Base-by-base conservation (phyloP, 805 yeast species). In the Wickerhamomyces alni region DNA sequence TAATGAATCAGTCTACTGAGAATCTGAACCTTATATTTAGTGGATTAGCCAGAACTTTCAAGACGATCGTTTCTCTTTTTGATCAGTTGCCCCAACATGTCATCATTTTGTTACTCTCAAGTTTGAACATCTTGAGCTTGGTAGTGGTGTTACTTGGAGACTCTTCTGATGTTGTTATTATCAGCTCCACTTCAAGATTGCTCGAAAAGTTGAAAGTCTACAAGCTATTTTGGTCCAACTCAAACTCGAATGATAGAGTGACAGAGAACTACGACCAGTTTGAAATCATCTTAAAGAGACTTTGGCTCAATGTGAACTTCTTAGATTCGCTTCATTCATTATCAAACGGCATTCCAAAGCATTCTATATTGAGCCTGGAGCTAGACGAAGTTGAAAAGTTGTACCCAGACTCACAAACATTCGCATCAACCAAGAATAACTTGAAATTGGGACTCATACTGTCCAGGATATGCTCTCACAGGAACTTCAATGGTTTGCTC, bases 71-170 rank as follows among this genome's bases (percentile, higher is more conserved):
- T 3, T 18, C 8, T 5, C 38, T 36, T 21, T 51, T 32, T 42
- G 45, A 36, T 15, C 40, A 35, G 25, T 32, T 45, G 27, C 37
- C 34, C 16, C 44, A 39, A 35, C 51, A 17, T 43, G 43, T 24
- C 32, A 44, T 40, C 39, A 41, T 25, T 25, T 37, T 39, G 31
- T 51, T 29, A 27, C 45, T 30, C 17, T 52, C 50, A 1, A 42
- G 72, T 0, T 56, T 74, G 39, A 58, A 65, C 0, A 48, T 72
- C 9, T 52, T 78, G 24, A 80, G 80, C 51, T 82, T 78, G 50
- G 61, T 77, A 9, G 67, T 80, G 9, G 60, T 79, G 2, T 61
- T 80, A 30, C 72, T 78, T 18, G 88, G 89, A 0, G 75, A 74
- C 38, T 67, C 70, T 27, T 77, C 74, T 50, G 74, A 84, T 7